Conservation (phyloP, 495 filamentous ascomycete species). For the Aspergillus leporis region DNA sequence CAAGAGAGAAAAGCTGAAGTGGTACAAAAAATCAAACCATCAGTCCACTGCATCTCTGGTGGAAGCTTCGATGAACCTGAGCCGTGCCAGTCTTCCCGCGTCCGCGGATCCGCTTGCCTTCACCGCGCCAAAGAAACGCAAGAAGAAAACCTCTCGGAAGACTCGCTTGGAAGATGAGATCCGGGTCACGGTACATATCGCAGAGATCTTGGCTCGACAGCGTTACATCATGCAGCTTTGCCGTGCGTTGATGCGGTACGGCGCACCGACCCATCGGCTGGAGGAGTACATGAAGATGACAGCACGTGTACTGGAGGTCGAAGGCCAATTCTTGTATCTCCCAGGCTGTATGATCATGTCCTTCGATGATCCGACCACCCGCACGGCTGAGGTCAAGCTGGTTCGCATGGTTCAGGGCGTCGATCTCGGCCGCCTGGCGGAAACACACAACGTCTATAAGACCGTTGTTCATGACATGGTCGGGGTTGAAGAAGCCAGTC, state of each 20-base stretch:
- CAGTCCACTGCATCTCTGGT: slow-evolving; percentile 46
- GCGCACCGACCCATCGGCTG: slow-evolving; percentile 76
- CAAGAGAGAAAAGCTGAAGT: slow-evolving; percentile 60
- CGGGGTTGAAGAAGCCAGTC: slow-evolving; percentile 80
- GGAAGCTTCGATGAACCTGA: slow-evolving; percentile 52
- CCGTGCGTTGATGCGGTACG: slow-evolving; percentile 81
- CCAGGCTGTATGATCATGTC: slow-evolving; percentile 95
- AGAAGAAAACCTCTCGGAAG: slow-evolving; percentile 36
- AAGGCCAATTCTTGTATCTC: slow-evolving; percentile 88
- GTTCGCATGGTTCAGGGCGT: slow-evolving; percentile 76
- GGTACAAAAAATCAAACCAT: slow-evolving; percentile 59
- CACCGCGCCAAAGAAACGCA: slow-evolving; percentile 31
- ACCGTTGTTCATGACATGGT: slow-evolving; percentile 87
- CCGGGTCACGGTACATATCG: slow-evolving; percentile 84
- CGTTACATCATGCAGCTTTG: slow-evolving; percentile 86
- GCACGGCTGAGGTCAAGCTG: slow-evolving; percentile 91
- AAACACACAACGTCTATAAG: slow-evolving; percentile 90
- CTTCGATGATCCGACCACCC: slow-evolving; percentile 85
- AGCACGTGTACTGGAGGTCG: slow-evolving; percentile 81
- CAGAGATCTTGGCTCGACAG: slow-evolving; percentile 81
- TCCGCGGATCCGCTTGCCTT: slow-evolving; percentile 29
- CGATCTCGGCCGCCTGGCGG: slow-evolving; percentile 80
- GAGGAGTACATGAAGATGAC: slow-evolving; percentile 92
- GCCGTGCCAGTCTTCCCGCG: slow-evolving; percentile 34
- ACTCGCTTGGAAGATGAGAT: slow-evolving; percentile 62